These are phyloP conservation scores for Hymenotorrendiella dingleyae DNA, from an alignment of 2,329 filamentous ascomycete species.

Conservation along the genomic window DNA sequence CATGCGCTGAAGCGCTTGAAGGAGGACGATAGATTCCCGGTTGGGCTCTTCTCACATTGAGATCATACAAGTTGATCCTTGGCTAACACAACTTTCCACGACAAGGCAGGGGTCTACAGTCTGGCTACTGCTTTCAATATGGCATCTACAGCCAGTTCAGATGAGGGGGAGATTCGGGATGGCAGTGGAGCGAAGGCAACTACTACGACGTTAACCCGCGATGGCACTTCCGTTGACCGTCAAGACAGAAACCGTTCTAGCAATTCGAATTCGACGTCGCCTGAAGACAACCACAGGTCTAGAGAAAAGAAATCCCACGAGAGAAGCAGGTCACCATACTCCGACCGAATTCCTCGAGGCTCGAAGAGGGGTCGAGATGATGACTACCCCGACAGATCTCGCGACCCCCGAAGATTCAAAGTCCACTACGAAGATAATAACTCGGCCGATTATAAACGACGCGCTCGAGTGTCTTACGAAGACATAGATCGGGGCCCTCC, in stretches of 20 bases:
- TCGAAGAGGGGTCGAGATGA: slow-evolving; percentile 64
- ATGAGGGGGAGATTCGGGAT: slow-evolving; percentile 84
- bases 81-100: slow-evolving; percentile 32
- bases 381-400: slow-evolving; percentile 43
- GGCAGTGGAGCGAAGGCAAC: slow-evolving; percentile 78
- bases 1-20: slow-evolving; percentile 29
- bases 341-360: slow-evolving; percentile 39
- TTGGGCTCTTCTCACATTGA: slow-evolving; percentile 35
- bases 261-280: slow-evolving; percentile 31
- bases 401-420: slow-evolving; percentile 55
- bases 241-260: slow-evolving; percentile 66
- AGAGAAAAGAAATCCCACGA: slow-evolving; percentile 38
- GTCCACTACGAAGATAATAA: slow-evolving; percentile 52
- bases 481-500: slow-evolving; percentile 44
- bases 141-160: slow-evolving; percentile 58
- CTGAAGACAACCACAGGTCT: slow-evolving; percentile 38
- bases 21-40: slow-evolving; percentile 32
- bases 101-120: slow-evolving; percentile 31
- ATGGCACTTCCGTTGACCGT: slow-evolving; percentile 86
- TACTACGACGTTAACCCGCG: slow-evolving; percentile 71
- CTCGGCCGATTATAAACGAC: slow-evolving; percentile 39
- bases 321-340: slow-evolving; percentile 51
- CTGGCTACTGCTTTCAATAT: slow-evolving; percentile 32
- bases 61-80: slow-evolving; percentile 29
- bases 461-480: slow-evolving; percentile 46